phyloP scores from a whole-genome alignment of 192 early-diverging fungal genomes.

The Diversispora epigaea region DNA sequence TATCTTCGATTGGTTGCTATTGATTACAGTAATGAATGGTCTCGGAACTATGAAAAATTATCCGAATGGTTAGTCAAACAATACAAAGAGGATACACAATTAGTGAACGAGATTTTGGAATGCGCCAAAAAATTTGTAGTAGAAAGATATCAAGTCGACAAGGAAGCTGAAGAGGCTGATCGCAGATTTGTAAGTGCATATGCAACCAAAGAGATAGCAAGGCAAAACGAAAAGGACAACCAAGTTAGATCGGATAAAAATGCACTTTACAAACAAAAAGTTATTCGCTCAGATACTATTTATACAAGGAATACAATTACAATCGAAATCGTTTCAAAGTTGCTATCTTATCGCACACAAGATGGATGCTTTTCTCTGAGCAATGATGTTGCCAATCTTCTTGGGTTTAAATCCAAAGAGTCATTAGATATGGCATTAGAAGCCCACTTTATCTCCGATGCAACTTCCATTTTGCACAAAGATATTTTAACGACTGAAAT shows the following conservation, averaged over 20 bases:
- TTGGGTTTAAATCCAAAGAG: background rate
- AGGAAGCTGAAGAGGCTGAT: background rate
- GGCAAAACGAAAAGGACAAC: background rate
- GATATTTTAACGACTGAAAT: background rate
- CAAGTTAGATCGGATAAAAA: too few relatives aligned
- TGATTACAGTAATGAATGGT: constrained; percentile 11
- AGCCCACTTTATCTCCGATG: background rate
- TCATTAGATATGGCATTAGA: background rate
- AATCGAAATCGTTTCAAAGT: background rate
- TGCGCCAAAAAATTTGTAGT: constrained; percentile 20
- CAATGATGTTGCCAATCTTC: background rate
- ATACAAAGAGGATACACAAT: constrained; percentile 8
- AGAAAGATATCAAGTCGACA: background rate
- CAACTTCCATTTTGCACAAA: background rate
- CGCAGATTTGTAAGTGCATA: background rate
- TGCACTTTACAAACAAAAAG: too few relatives aligned
- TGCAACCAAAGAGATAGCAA: background rate
- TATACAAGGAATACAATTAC: background rate
- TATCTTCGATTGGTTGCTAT: constrained; percentile 19
- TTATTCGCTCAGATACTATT: background rate
- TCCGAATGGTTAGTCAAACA: constrained; percentile 13
- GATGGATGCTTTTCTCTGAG: background rate
- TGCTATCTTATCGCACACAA: too few relatives aligned
- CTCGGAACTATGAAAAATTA: background rate
- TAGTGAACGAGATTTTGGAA: background rate